Percentiles rank a stretch among this genome's conserved stretches.
These are phyloP conservation scores for Favolaschia claudopus DNA, from an alignment of 768 basidiomycete species.

Conservation along the genomic window DNA sequence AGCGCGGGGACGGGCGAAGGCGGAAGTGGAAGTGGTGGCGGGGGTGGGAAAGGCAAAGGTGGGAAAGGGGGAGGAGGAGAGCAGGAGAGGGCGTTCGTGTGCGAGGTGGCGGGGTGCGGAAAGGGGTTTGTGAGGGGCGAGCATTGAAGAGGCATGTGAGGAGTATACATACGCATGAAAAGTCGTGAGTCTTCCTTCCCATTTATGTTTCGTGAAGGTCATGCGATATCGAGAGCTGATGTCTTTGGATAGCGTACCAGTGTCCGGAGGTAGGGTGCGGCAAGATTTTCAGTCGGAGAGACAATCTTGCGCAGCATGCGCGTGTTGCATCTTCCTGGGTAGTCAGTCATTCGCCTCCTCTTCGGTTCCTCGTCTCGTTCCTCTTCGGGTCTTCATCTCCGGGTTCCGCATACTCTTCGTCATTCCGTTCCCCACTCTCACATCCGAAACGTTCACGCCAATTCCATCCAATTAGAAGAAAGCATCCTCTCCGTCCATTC, in stretches of 20 bases:
- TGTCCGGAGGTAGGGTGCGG: slow-evolving; percentile 25
- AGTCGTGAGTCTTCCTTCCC: slow-evolving; percentile 49
- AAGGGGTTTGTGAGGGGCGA: slow-evolving; percentile 63
- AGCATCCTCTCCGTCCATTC: too few species aligned
- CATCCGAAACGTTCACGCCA: too few species aligned
- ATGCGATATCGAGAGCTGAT: too few species aligned
- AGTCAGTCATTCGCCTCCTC: neutral
- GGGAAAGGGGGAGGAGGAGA: neutral
- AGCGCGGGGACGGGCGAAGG: slow-evolving; percentile 25
- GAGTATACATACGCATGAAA: slow-evolving; percentile 64
- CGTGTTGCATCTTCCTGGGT: slow-evolving; percentile 13
- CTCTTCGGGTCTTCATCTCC: too few species aligned
- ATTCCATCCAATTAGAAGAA: too few species aligned
- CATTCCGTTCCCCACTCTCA: too few species aligned
- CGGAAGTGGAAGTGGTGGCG: slow-evolving; percentile 53
- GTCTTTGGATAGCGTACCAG: slow-evolving; percentile 10
- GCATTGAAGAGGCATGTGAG: slow-evolving; percentile 65
- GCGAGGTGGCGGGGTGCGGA: slow-evolving; percentile 57
- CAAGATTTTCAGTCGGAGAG: slow-evolving; percentile 28
- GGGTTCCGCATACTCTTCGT: too few species aligned
- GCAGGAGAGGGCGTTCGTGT: slow-evolving; percentile 46
- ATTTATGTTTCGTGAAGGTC: too few species aligned
- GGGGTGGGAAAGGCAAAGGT: slow-evolving; percentile 63
- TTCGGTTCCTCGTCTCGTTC: neutral
- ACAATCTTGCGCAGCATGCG: slow-evolving; percentile 29